Percentiles rank a stretch among this genome's conserved stretches.
These are phyloP conservation scores for Polyrhizophydium stewartii DNA, from an alignment of 371 early-diverging fungal species.

Conservation along the genomic window DNA sequence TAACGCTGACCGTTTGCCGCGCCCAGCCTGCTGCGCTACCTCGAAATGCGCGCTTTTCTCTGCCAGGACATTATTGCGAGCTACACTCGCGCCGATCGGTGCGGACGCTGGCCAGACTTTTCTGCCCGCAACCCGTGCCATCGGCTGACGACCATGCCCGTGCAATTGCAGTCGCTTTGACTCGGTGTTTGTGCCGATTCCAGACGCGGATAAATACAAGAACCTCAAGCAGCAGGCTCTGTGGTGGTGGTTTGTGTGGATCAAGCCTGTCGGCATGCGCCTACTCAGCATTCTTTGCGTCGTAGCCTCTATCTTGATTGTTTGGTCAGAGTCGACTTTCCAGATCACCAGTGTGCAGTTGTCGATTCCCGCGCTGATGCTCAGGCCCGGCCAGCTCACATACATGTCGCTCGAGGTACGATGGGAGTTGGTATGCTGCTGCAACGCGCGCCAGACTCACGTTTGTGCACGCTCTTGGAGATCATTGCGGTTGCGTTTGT, in stretches of 20 bases:
- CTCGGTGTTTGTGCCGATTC: conserved; percentile 16
- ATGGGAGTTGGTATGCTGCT: background rate
- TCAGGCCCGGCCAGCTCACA: conserved; percentile 20
- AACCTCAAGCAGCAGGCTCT: conserved; percentile 15
- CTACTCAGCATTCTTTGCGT: conserved; percentile 55
- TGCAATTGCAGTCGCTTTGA: conserved; percentile 10
- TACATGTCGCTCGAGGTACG: conserved; percentile 35
- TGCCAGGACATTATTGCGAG: conserved; percentile 71
- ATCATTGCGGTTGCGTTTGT: conserved; percentile 69
- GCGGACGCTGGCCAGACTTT: conserved; percentile 7
- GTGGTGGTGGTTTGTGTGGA: conserved; percentile 81
- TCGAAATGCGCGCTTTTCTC: conserved; percentile 61
- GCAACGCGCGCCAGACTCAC: background rate
- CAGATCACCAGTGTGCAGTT: conserved; percentile 27
- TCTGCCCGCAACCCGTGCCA: background rate
- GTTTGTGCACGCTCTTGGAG: conserved; percentile 32
- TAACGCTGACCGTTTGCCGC: background rate
- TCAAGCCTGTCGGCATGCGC: conserved; percentile 63
- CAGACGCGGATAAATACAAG: conserved; percentile 16
- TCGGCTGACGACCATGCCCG: background rate
- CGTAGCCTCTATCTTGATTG: conserved; percentile 60
- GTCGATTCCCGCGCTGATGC: conserved; percentile 35
- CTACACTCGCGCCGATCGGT: conserved; percentile 54
- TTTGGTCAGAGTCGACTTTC: conserved; percentile 93
- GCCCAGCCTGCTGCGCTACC: conserved; percentile 58